These are phyloP conservation scores for Xylariaceae sp. DNA, from an alignment of 2,329 filamentous ascomycete genomes.

Conservation along the genomic window DNA sequence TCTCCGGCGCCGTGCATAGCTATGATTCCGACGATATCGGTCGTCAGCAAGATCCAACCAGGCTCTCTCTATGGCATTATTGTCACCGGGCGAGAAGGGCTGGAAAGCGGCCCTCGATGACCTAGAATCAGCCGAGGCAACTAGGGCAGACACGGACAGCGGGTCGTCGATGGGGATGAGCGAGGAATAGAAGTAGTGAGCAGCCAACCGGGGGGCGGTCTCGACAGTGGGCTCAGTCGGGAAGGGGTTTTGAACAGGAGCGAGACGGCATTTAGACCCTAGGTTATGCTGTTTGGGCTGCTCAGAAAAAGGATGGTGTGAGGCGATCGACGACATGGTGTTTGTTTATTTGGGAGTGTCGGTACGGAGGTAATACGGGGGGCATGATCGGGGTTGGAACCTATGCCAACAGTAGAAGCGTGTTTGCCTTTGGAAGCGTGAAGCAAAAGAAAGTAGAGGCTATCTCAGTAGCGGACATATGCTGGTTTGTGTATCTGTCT, in stretches of 20 bases:
- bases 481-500: too few relatives aligned
- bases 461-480: too few relatives aligned
- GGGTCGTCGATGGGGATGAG: constrained; percentile 82
- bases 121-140: constrained; percentile 47
- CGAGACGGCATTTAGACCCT: constrained; percentile 55
- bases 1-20: constrained; percentile 32
- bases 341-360: too few relatives aligned
- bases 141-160: constrained; percentile 60
- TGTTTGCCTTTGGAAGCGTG: too few relatives aligned
- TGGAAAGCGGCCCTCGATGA: constrained; percentile 60
- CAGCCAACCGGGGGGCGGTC: constrained; percentile 55
- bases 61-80: constrained; percentile 71
- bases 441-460: too few relatives aligned
- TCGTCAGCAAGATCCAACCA: constrained; percentile 62
- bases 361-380: too few relatives aligned
- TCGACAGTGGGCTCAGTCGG: constrained; percentile 34
- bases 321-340: constrained; percentile 23
- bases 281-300: constrained; percentile 49
- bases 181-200: constrained; percentile 85
- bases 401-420: too few relatives aligned
- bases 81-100: constrained; percentile 77
- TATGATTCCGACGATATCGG: constrained; percentile 46
- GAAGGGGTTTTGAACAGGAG: constrained; percentile 41
- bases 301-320: constrained; percentile 17
- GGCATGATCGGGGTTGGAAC: too few relatives aligned